A percentile compares a stretch with the other conserved stretches of the same genome.
Evolutionary conservation across 495 filamentous ascomycete species (phyloP).

Genomic region (Penicillium crystallinum): DNA sequence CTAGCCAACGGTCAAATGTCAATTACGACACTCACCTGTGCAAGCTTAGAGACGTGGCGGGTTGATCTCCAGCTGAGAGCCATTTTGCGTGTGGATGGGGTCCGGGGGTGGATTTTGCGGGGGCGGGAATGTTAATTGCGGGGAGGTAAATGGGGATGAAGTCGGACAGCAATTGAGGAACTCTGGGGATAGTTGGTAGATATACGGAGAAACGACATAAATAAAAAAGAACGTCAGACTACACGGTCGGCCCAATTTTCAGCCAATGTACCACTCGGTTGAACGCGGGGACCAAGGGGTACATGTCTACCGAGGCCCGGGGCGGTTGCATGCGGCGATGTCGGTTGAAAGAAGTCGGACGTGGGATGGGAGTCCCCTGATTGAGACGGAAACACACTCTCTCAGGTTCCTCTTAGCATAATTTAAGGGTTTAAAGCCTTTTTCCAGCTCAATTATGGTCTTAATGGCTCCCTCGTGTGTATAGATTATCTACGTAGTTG

Average conservation of each 20-base stretch:
- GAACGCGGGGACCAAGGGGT: conserved; percentile 25
- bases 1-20: no score
- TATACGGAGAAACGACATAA: not conserved
- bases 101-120: conserved; percentile 20
- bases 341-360: not conserved
- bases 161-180: conserved; percentile 3
- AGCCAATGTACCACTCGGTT: conserved; percentile 21
- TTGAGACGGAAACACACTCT: no score
- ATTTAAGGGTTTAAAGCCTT: no score
- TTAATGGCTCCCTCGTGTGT: not conserved
- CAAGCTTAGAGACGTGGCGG: conserved; percentile 36
- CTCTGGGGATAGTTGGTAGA: not conserved
- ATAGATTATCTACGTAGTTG: not conserved
- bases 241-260: conserved; percentile 10
- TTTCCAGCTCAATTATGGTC: not conserved
- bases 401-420: no score
- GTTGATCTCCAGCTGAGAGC: conserved; percentile 35
- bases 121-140: conserved; percentile 16
- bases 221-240: not conserved
- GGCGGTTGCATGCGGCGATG: conserved; percentile 23
- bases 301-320: conserved; percentile 26
- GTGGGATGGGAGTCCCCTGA: no score
- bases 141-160: conserved; percentile 5
- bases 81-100: conserved; percentile 20
- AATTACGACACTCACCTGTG: conserved; percentile 24